Evolutionary conservation across 768 basidiomycete genomes (phyloP), one percentile per base, ranked within the genome.

Genomic region (Fomitopsis serialis): DNA sequence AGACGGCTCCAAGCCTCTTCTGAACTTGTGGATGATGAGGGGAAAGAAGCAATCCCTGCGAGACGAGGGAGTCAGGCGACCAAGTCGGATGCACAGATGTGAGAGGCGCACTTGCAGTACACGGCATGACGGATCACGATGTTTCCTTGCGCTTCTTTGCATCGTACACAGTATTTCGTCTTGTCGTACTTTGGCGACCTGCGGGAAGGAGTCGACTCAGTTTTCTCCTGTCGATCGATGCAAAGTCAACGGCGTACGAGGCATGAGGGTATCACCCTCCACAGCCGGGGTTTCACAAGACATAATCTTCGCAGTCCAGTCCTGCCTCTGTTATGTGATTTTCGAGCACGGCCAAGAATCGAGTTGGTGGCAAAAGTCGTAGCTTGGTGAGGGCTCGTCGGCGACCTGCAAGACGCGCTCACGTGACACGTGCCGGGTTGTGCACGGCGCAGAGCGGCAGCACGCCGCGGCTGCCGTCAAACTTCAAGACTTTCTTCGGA

Each of bases 111-210:
- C 89, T 82, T 89, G 87, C 90, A 92, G 63, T 92, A 92, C 19
- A 89, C 85, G 13, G 86, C 82, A 65, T 92, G 87, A 40, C 88
- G 77, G 52, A 91, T 81, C 45, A 90, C 82, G 25, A 91, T 71
- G 49, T 82, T 87, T 22, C 87, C 90, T 7, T 52, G 58, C 23
- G 76, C 77, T 27, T 68, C 70, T 65, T 89, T 91, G 68, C 90
- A 92, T 61, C 84, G 86, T n/a, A 89, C 75, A 59, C 89, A 92
- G 12, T 68, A 63, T 54, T 74, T 84, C 2, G 81, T 76, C 67
- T 80, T 83, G 63, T 87, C 86, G 60, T 81, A 87, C 61, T 80
- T 89, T 72, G 69, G 23, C 83, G 81, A 29, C 79, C 89, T 91
- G 44, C 29, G 29, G 11, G 29, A 32, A 11, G 6, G 29, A 32